Percentiles rank a stretch among this genome's conserved stretches.
These are phyloP conservation scores for Termitomyces sp. DNA, from an alignment of 768 basidiomycete species.

Conservation along the genomic window DNA sequence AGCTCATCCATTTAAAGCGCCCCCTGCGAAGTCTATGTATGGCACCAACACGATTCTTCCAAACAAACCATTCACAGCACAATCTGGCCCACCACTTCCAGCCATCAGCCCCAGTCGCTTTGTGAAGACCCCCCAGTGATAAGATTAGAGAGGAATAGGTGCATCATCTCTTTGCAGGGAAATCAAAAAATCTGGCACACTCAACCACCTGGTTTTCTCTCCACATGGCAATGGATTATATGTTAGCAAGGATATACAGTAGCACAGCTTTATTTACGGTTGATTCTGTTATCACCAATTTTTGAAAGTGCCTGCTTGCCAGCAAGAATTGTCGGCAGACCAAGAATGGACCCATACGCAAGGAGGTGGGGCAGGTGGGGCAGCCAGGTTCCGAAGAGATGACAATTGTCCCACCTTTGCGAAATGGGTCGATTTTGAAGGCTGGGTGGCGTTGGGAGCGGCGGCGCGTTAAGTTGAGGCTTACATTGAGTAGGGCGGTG, in stretches of 20 bases:
- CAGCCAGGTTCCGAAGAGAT: too few species aligned
- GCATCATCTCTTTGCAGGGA: background rate
- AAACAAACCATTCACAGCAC: slow-evolving; percentile 15
- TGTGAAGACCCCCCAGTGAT: background rate
- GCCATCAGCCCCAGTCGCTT: slow-evolving; percentile 22
- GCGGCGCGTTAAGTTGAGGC: too few species aligned
- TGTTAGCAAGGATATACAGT: slow-evolving; percentile 4
- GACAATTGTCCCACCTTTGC: too few species aligned
- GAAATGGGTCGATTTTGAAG: too few species aligned
- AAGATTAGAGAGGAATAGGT: background rate
- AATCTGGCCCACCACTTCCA: slow-evolving; percentile 20
- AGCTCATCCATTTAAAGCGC: slow-evolving; percentile 61
- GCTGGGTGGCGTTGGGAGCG: too few species aligned
- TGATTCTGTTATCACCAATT: slow-evolving; percentile 52
- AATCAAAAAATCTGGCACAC: background rate
- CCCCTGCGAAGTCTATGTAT: slow-evolving; percentile 30
- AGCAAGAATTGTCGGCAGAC: slow-evolving; percentile 63
- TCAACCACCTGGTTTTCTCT: background rate
- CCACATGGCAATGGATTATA: background rate
- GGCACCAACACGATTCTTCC: slow-evolving; percentile 20
- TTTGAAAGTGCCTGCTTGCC: slow-evolving; percentile 69
- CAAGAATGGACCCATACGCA: too few species aligned
- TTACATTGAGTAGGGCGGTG: too few species aligned
- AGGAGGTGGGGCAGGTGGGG: too few species aligned
- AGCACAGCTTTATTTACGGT: slow-evolving; percentile 27